These are phyloP conservation scores for Fusarium illudens DNA, from an alignment of 2,329 filamentous ascomycete genomes.

Conservation along the genomic window DNA sequence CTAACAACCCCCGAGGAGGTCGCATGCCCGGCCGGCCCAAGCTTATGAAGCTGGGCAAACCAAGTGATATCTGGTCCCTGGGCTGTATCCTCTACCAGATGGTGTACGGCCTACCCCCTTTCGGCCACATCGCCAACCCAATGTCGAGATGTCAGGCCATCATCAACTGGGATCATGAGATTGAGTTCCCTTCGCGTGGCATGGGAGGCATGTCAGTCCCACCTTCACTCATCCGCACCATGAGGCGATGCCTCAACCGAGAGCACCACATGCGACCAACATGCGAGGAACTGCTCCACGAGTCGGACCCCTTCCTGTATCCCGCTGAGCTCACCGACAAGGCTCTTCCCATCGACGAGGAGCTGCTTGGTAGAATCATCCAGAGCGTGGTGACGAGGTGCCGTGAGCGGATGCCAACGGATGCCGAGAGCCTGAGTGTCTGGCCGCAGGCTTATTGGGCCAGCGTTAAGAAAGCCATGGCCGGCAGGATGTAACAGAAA, in stretches of 20 bases:
- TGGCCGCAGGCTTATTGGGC: slow-evolving; percentile 71
- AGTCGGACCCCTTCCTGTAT: slow-evolving; percentile 70
- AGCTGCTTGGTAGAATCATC: slow-evolving; percentile 68
- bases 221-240: slow-evolving; percentile 65
- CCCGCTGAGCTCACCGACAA: slow-evolving; percentile 65
- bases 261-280: slow-evolving; percentile 71
- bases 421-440: slow-evolving; percentile 61
- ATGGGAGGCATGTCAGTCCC: slow-evolving; percentile 72
- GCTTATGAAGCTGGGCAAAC: slow-evolving; percentile 94
- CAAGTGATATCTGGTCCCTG: slow-evolving; percentile 94
- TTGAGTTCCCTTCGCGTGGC: slow-evolving; percentile 75
- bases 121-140: slow-evolving; percentile 88
- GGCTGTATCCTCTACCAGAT: slow-evolving; percentile 98
- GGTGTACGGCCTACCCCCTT: slow-evolving; percentile 96
- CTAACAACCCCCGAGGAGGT: slow-evolving; percentile 69
- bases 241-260: slow-evolving; percentile 69
- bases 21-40: slow-evolving; percentile 62
- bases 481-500: slow-evolving; percentile 39
- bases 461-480: slow-evolving; percentile 63
- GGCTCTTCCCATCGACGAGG: slow-evolving; percentile 68
- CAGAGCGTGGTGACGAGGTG: slow-evolving; percentile 69
- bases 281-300: slow-evolving; percentile 67
- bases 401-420: slow-evolving; percentile 65
- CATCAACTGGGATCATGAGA: slow-evolving; percentile 77
- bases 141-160: slow-evolving; percentile 89